phyloP scores from a whole-genome alignment of 2,329 filamentous ascomycete genomes.

The Aspergillus fructus region DNA sequence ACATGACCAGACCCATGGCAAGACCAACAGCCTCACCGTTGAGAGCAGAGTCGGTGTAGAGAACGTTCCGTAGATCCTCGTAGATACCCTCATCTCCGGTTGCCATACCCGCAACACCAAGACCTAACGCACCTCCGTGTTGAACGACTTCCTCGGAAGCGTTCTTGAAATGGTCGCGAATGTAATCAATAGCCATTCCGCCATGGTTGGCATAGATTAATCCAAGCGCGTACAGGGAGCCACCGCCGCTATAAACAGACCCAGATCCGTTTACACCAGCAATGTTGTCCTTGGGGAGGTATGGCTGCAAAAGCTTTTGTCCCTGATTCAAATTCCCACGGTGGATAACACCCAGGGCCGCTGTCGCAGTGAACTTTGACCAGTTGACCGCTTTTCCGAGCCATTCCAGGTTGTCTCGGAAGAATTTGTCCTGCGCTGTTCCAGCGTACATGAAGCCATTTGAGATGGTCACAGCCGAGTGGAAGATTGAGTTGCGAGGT shows the following conservation, averaged over 20 bases:
- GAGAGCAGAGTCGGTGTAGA: constrained; percentile 91
- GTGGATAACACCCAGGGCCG: constrained; percentile 93
- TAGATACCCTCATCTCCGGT: constrained; percentile 89
- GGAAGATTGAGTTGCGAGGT: constrained; percentile 96
- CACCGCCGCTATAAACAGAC: constrained; percentile 93
- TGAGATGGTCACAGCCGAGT: constrained; percentile 93
- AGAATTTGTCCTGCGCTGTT: constrained; percentile 97
- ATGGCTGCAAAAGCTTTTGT: constrained; percentile 88
- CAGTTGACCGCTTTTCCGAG: constrained; percentile 97
- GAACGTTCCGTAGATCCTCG: constrained; percentile 81
- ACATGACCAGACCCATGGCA: constrained; percentile 96
- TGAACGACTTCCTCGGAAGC: constrained; percentile 77
- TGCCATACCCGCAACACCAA: constrained; percentile 97
- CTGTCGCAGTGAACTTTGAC: constrained; percentile 98
- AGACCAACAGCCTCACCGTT: constrained; percentile 96
- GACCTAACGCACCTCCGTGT: constrained; percentile 89
- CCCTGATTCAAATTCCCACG: constrained; percentile 92
- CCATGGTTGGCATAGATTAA: constrained; percentile 98
- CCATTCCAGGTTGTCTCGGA: constrained; percentile 97
- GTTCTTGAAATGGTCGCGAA: constrained; percentile 50
- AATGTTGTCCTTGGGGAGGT: constrained; percentile 71
- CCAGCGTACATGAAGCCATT: constrained; percentile 99
- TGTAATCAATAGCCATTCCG: constrained; percentile 67
- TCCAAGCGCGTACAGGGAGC: constrained; percentile 91
- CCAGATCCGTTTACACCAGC: constrained; percentile 69